phyloP scores from a whole-genome alignment of 768 basidiomycete species.

The Macrolepiota albuminosa region DNA sequence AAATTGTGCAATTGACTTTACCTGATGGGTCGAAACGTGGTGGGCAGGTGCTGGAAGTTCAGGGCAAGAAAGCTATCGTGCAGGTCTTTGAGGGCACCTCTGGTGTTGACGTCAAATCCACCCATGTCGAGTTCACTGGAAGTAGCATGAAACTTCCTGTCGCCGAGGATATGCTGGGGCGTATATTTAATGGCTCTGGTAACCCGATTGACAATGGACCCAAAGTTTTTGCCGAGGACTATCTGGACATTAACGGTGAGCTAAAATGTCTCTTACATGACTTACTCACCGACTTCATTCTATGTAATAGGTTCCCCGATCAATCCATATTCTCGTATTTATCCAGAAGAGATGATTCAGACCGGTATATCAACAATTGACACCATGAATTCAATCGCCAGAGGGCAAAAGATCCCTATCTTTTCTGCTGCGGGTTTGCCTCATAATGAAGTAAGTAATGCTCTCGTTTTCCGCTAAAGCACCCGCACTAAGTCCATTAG shows the following conservation, averaged over 20 bases:
- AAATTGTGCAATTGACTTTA: slow-evolving; percentile 93
- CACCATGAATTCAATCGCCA: slow-evolving; percentile 97
- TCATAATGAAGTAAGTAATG: slow-evolving; percentile 82
- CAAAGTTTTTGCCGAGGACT: slow-evolving; percentile 99
- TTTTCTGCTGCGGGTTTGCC: slow-evolving; percentile 99
- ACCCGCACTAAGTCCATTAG: slow-evolving; percentile 32
- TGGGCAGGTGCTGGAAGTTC: slow-evolving; percentile 96
- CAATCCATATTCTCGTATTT: slow-evolving; percentile 96
- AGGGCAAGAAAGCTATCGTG: slow-evolving; percentile 98
- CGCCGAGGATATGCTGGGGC: slow-evolving; percentile 97
- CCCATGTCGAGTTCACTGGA: slow-evolving; percentile 97
- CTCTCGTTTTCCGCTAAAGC: background rate
- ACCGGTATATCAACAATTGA: slow-evolving; percentile 99
- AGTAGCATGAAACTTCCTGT: slow-evolving; percentile 99
- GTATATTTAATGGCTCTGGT: slow-evolving; percentile 98
- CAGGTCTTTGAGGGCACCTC: slow-evolving; percentile 99
- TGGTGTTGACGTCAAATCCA: slow-evolving; percentile 95
- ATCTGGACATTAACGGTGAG: slow-evolving; percentile 97
- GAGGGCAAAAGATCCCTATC: slow-evolving; percentile 99
- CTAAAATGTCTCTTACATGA: background rate
- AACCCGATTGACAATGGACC: slow-evolving; percentile 98
- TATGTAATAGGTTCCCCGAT: slow-evolving; percentile 80
- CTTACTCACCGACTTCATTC: slow-evolving; percentile 7
- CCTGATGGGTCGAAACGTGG: slow-evolving; percentile 94
- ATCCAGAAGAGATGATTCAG: slow-evolving; percentile 99